Conservation (phyloP, 108 stramenopile genomes). For the Fragilariopsis cylindrus region DNA sequence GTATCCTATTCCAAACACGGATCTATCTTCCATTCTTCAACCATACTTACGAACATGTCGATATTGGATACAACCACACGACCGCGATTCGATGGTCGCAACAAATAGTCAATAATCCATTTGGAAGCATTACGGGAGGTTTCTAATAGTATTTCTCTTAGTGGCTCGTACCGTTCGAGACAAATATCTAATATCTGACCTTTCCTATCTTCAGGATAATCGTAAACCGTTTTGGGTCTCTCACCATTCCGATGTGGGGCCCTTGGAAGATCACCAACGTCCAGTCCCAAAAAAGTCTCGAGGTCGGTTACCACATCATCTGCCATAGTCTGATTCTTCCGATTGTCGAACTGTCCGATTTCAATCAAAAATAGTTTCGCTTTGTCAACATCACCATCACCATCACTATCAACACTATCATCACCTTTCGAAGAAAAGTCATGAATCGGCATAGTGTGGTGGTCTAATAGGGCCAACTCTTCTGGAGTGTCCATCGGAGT, state of each 20-base stretch:
- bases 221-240: not conserved
- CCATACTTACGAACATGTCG: not conserved
- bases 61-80: constrained; percentile 7
- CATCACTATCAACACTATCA: not conserved
- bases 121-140: not conserved
- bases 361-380: constrained; percentile 24
- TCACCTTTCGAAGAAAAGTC: constrained; percentile 3
- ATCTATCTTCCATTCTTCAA: constrained; percentile 9
- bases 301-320: constrained; percentile 4
- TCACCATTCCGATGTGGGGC: not conserved
- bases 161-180: not conserved
- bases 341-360: constrained; percentile 20
- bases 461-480: constrained; percentile 11
- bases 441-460: constrained; percentile 11
- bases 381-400: not conserved
- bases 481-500: constrained; percentile 19
- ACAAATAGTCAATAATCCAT: not conserved
- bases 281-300: not conserved
- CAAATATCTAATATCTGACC: constrained; percentile 6
- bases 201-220: not conserved
- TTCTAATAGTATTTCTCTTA: not conserved
- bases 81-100: not conserved
- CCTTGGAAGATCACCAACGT: not conserved
- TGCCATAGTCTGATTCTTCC: constrained; percentile 9
- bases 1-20: not conserved